phyloP scores from a whole-genome alignment of 2,329 filamentous ascomycete genomes.

The Talaromyces funiculosus region DNA sequence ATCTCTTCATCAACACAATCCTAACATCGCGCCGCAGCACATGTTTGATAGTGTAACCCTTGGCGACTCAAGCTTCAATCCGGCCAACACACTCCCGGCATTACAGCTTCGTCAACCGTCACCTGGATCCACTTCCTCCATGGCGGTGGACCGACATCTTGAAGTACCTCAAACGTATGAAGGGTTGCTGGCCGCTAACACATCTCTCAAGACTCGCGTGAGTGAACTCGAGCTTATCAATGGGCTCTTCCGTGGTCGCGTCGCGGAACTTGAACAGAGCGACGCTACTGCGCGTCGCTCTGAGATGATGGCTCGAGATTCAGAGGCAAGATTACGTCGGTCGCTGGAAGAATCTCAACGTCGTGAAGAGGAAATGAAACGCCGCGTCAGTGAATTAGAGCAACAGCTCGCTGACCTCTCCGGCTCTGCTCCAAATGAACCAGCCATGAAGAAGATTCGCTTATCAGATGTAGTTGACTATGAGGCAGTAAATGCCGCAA shows the following conservation, averaged over 20 bases:
- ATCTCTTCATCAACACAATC: constrained; percentile 53
- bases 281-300: constrained; percentile 62
- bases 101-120: constrained; percentile 54
- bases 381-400: constrained; percentile 73
- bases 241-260: constrained; percentile 67
- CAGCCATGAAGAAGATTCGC: constrained; percentile 51
- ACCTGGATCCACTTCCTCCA: constrained; percentile 53
- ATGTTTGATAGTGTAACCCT: constrained; percentile 69
- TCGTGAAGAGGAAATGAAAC: constrained; percentile 75
- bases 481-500: constrained; percentile 24
- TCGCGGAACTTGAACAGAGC: constrained; percentile 70
- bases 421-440: constrained; percentile 31
- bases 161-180: constrained; percentile 74
- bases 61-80: constrained; percentile 63
- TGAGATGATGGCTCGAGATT: constrained; percentile 50
- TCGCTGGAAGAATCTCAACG: constrained; percentile 71
- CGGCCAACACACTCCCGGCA: constrained; percentile 43
- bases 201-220: constrained; percentile 86
- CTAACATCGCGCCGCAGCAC: constrained; percentile 66
- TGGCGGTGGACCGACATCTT: constrained; percentile 54
- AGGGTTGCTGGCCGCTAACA: constrained; percentile 72
- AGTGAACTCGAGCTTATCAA: constrained; percentile 95
- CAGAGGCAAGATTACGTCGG: constrained; percentile 51
- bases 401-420: constrained; percentile 39
- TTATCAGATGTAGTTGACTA: constrained; percentile 51